phyloP scores from a whole-genome alignment of 495 filamentous ascomycete genomes.

The Podospora comata region DNA sequence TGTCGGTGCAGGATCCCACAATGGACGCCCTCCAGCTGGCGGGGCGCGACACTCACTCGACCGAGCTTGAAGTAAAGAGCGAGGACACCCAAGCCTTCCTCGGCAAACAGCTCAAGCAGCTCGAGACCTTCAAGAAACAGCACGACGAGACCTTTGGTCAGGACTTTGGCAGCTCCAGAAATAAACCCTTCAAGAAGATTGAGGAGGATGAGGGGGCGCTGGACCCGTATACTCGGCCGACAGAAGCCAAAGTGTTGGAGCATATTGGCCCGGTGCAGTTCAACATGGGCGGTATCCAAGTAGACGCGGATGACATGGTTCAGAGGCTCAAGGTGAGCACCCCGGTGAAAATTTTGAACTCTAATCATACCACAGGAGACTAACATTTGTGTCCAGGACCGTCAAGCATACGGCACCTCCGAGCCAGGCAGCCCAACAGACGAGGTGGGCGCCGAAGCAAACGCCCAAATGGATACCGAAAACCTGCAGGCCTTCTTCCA shows the following conservation, averaged over 20 bases:
- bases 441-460: slow-evolving; percentile 31
- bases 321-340: slow-evolving; percentile 73
- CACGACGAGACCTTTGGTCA: slow-evolving; percentile 52
- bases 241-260: slow-evolving; percentile 66
- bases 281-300: slow-evolving; percentile 95
- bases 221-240: slow-evolving; percentile 34
- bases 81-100: slow-evolving; percentile 82
- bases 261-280: slow-evolving; percentile 95
- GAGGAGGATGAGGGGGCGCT: slow-evolving; percentile 16
- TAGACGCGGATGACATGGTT: slow-evolving; percentile 93
- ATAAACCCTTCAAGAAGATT: slow-evolving; percentile 38
- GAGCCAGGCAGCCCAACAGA: slow-evolving; percentile 34
- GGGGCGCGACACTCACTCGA: slow-evolving; percentile 47
- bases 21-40: slow-evolving; percentile 55
- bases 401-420: slow-evolving; percentile 42
- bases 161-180: slow-evolving; percentile 38
- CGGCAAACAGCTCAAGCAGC: slow-evolving; percentile 61
- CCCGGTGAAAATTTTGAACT: background rate
- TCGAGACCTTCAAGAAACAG: slow-evolving; percentile 60
- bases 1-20: slow-evolving; percentile 69
- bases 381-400: slow-evolving; percentile 38
- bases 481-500: slow-evolving; percentile 50
- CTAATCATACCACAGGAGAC: background rate
- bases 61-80: slow-evolving; percentile 63
- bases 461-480: slow-evolving; percentile 44